These are phyloP conservation scores for Pleurotus djamor DNA, from an alignment of 768 basidiomycete genomes.

Conservation along the genomic window DNA sequence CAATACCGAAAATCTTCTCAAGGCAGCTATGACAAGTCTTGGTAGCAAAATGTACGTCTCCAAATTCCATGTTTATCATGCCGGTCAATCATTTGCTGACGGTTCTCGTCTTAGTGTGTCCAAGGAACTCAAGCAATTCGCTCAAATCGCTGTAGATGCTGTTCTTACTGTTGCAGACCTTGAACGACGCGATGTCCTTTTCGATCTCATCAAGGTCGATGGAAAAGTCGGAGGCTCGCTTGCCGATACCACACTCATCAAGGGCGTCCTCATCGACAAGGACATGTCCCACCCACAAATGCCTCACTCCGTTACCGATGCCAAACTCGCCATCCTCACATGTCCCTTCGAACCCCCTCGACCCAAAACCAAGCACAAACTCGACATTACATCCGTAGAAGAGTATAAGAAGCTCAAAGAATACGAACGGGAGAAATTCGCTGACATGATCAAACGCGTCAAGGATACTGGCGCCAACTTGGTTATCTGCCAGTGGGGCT, in stretches of 20 bases:
- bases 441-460: constrained; percentile 94
- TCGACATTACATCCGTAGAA: constrained; percentile 95
- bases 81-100: constrained; percentile 3
- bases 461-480: constrained; percentile 97
- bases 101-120: constrained; percentile 69
- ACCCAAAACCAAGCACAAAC: constrained; percentile 98
- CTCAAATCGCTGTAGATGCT: constrained; percentile 97
- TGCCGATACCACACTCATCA: constrained; percentile 92
- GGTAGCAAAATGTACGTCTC: constrained; percentile 91
- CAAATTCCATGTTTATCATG: not conserved
- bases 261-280: constrained; percentile 98
- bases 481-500: constrained; percentile 99
- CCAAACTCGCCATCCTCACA: constrained; percentile 93
- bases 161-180: constrained; percentile 95
- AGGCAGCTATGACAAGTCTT: constrained; percentile 93
- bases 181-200: constrained; percentile 91
- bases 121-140: constrained; percentile 93
- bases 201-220: constrained; percentile 98
- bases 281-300: constrained; percentile 99
- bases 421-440: constrained; percentile 96
- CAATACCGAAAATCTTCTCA: constrained; percentile 85
- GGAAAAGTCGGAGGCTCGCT: constrained; percentile 98
- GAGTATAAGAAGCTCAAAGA: constrained; percentile 94
- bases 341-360: constrained; percentile 99
- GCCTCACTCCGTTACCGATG: constrained; percentile 86